Percentiles rank a stretch among this genome's conserved stretches.
These are phyloP conservation scores for Verticillium nonalfalfae DNA, from an alignment of 2,329 filamentous ascomycete species.

Conservation along the genomic window DNA sequence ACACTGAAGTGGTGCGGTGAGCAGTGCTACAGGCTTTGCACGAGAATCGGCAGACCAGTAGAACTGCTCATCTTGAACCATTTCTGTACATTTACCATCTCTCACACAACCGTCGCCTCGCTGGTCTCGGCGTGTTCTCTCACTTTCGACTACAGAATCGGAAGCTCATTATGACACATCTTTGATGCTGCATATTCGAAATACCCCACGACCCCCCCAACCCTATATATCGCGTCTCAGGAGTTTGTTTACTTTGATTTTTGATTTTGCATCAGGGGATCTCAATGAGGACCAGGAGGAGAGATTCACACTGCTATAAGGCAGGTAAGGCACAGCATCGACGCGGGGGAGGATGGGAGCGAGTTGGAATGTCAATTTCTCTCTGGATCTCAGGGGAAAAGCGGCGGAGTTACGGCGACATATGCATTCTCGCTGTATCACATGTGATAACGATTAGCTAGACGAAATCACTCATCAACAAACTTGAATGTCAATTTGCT, in stretches of 20 bases:
- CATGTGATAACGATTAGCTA: constrained; percentile 10
- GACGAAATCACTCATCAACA: constrained; percentile 55
- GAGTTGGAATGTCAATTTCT: constrained; percentile 8
- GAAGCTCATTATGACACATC: not conserved
- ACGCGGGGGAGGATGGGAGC: constrained; percentile 1
- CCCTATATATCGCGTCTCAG: not conserved
- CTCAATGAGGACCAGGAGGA: not conserved
- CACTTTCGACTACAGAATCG: not conserved
- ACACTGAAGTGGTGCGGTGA: not conserved
- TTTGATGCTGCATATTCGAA: not conserved
- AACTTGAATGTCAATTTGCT: constrained; percentile 37
- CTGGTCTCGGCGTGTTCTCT: not conserved
- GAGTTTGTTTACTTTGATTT: not conserved
- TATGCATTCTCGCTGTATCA: constrained; percentile 5
- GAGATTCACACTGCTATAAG: not conserved
- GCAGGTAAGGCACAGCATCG: not conserved
- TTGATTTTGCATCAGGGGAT: not conserved
- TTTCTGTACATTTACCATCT: not conserved
- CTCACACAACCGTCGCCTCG: not conserved
- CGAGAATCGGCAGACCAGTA: not conserved
- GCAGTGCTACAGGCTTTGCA: not conserved
- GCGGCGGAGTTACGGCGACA: constrained; percentile 14
- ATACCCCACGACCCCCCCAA: not conserved
- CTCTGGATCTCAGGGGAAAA: constrained; percentile 9
- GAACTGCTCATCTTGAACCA: not conserved